A percentile compares a stretch with the other conserved stretches of the same genome.
Evolutionary conservation across 305 asterid genomes (phyloP).

Genomic region (Rubia tinctorum): DNA sequence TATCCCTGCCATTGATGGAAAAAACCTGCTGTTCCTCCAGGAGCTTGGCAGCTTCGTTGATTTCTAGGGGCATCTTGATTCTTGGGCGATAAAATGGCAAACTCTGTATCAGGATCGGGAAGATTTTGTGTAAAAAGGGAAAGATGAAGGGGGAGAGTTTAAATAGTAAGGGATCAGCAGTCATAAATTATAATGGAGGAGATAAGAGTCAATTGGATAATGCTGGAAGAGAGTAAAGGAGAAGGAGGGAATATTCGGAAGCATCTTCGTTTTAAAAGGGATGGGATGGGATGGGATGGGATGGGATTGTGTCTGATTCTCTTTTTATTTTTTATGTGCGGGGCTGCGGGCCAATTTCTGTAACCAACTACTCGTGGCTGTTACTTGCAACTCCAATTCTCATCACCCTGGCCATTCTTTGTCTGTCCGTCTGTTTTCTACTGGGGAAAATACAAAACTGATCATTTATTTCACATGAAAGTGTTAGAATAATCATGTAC

Average conservation of each 20-base stretch:
- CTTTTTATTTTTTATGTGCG: background rate
- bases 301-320: background rate
- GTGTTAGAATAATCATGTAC: no score
- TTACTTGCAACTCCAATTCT: background rate
- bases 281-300: background rate
- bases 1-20: slow-evolving; percentile 76
- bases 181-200: background rate
- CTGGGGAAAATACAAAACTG: no score
- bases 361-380: background rate
- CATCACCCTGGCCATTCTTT: background rate
- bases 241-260: slow-evolving; percentile 7
- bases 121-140: background rate
- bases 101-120: background rate
- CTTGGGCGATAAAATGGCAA: background rate
- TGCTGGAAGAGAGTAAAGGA: background rate
- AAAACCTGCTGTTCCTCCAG: slow-evolving; percentile 52
- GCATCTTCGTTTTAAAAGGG: slow-evolving; percentile 6
- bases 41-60: slow-evolving; percentile 31
- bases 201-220: background rate
- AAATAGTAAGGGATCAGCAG: background rate
- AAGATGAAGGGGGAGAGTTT: background rate
- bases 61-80: background rate
- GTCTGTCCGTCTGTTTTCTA: background rate
- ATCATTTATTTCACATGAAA: no score
- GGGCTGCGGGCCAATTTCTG: background rate